Percentiles rank a stretch among this genome's conserved stretches.
phyloP scores from a whole-genome alignment of 352 stramenopile genomes.

The Pythium vanterpoolii region DNA sequence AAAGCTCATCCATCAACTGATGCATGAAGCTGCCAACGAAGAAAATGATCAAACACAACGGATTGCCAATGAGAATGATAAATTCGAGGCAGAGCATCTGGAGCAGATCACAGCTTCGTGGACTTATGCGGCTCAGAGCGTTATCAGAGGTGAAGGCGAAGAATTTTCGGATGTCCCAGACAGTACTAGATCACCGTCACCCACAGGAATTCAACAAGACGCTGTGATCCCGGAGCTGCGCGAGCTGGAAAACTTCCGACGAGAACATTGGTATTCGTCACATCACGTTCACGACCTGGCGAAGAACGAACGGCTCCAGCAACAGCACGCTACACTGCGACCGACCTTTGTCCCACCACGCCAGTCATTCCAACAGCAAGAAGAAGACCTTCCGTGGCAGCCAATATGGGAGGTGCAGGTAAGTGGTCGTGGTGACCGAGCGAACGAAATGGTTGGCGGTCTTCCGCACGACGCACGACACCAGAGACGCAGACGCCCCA shows the following conservation, averaged over 20 bases:
- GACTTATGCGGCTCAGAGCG: not conserved
- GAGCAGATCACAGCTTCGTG: conserved; percentile 10
- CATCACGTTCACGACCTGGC: conserved; percentile 25
- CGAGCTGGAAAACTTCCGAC: conserved; percentile 9
- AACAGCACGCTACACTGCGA: not conserved
- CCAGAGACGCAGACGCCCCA: not conserved
- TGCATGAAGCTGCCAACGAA: conserved; percentile 31
- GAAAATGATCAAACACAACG: not conserved
- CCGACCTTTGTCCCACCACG: conserved; percentile 12
- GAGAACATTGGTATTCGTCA: conserved; percentile 42
- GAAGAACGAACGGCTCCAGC: not conserved
- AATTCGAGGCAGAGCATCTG: conserved; percentile 6
- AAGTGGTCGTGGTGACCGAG: not conserved
- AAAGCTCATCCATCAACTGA: conserved; percentile 43
- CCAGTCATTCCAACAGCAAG: conserved; percentile 21
- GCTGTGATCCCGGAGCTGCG: not conserved
- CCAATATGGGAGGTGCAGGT: conserved; percentile 21
- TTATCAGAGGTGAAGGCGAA: not conserved
- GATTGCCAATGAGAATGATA: not conserved
- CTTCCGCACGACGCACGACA: not conserved
- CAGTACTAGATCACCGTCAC: not conserved
- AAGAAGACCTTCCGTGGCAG: conserved; percentile 24
- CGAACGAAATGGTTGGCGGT: not conserved
- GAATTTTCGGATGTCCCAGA: not conserved
- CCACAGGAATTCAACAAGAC: not conserved